Evolutionary conservation across 2,329 filamentous ascomycete species (phyloP).

Genomic region (Trichoderma semiorbis): DNA sequence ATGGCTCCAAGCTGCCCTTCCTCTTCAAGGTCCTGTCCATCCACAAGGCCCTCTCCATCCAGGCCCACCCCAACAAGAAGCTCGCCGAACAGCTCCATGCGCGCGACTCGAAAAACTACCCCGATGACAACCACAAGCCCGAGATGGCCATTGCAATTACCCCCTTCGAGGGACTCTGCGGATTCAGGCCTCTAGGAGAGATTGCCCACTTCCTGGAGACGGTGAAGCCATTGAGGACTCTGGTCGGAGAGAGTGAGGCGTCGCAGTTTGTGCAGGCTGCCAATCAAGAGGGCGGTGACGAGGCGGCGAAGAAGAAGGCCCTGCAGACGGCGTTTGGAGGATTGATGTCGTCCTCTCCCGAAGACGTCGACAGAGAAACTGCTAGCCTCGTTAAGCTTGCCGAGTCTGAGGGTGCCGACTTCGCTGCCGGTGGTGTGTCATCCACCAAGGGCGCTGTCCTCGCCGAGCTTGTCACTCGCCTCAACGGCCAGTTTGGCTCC

Average conservation of each 20-base stretch:
- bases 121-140: conserved; percentile 98
- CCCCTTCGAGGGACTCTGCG: conserved; percentile 91
- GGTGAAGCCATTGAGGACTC: conserved; percentile 53
- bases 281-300: conserved; percentile 37
- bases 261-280: conserved; percentile 52
- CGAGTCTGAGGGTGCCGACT: conserved; percentile 63
- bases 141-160: conserved; percentile 99
- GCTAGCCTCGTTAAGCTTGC: conserved; percentile 69
- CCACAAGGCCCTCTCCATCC: conserved; percentile 92
- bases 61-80: conserved; percentile 95
- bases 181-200: conserved; percentile 84
- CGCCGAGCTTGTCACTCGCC: conserved; percentile 69
- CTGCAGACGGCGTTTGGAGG: conserved; percentile 72
- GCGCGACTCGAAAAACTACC: conserved; percentile 88
- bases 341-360: conserved; percentile 73
- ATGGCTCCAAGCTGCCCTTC: conserved; percentile 82
- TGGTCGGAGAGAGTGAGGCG: conserved; percentile 65
- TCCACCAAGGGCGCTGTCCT: conserved; percentile 67
- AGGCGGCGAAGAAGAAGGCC: conserved; percentile 69
- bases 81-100: conserved; percentile 81
- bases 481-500: conserved; percentile 78
- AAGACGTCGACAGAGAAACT: conserved; percentile 53
- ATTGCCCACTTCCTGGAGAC: conserved; percentile 76
- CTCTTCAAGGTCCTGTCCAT: conserved; percentile 98
- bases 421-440: conserved; percentile 69